A percentile compares a stretch with the other conserved stretches of the same genome.
Conservation (phyloP, 331 rosid genomes). For the Pyrus hybrid region DNA sequence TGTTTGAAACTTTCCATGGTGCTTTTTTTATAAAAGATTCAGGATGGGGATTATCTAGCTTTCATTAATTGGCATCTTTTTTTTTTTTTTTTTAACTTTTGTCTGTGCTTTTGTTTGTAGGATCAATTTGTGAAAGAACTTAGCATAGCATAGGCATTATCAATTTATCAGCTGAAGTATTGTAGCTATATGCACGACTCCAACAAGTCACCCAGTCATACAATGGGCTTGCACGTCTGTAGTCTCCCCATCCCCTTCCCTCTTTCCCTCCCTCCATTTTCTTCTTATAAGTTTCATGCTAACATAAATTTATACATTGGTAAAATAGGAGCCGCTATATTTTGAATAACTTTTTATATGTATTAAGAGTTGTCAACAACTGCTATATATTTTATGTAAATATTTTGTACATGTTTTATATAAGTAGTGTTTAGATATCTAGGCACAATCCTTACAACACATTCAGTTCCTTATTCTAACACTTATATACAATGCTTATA, state of each 20-base stretch:
- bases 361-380: background rate
- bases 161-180: no score
- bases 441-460: background rate
- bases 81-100: no score
- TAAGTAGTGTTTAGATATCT: background rate
- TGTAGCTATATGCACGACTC: background rate
- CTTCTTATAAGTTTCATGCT: background rate
- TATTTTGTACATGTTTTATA: background rate
- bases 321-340: no score
- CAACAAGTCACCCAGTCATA: background rate
- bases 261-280: background rate
- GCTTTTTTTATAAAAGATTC: no score
- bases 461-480: no score
- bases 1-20: no score
- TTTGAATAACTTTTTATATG: background rate
- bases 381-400: background rate
- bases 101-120: no score
- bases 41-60: no score
- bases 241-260: background rate
- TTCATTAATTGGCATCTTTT: no score
- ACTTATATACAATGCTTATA: no score
- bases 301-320: background rate
- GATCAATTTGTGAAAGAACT: no score
- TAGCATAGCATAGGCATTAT: no score
- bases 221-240: background rate